Percentiles rank a stretch among this genome's conserved stretches.
phyloP scores from a whole-genome alignment of 352 stramenopile species.

The Phytophthora palmivora region DNA sequence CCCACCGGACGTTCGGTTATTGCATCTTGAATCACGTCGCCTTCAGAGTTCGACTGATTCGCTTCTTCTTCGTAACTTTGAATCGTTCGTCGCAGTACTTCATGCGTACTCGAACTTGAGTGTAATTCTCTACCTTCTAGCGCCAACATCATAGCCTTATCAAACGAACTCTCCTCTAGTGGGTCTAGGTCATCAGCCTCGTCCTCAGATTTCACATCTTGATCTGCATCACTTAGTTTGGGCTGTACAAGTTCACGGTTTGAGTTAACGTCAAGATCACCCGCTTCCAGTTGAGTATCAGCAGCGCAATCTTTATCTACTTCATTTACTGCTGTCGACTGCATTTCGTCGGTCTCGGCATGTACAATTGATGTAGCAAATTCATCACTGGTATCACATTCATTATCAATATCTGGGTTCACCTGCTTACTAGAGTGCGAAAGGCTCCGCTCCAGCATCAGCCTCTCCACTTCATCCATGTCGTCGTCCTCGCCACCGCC shows the following conservation, averaged over 20 bases:
- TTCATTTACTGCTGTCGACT: conserved; percentile 12
- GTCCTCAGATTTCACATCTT: conserved; percentile 8
- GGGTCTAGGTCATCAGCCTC: conserved; percentile 15
- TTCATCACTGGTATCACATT: conserved; percentile 41
- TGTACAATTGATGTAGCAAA: conserved; percentile 31
- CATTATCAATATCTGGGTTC: conserved; percentile 39
- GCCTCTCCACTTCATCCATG: conserved; percentile 36
- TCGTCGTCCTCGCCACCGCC: conserved; percentile 25
- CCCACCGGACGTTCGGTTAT: conserved; percentile 16
- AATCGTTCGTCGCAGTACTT: not conserved
- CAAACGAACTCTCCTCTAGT: conserved; percentile 28
- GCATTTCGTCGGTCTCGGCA: conserved; percentile 20
- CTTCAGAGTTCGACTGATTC: conserved; percentile 17
- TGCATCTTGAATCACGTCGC: conserved; percentile 4
- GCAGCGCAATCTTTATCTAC: conserved; percentile 23
- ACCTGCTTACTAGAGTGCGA: conserved; percentile 30
- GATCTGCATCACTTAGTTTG: conserved; percentile 13
- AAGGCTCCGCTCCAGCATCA: conserved; percentile 33
- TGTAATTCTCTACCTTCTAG: conserved; percentile 18
- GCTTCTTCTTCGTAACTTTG: conserved; percentile 7
- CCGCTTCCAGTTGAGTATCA: conserved; percentile 14
- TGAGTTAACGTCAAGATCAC: too few species aligned
- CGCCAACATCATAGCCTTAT: conserved; percentile 19
- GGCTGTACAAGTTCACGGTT: not conserved
- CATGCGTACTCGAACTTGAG: conserved; percentile 1